Base-by-base conservation (phyloP, 306 rosid genomes). In the Sesbania bispinosa region DNA sequence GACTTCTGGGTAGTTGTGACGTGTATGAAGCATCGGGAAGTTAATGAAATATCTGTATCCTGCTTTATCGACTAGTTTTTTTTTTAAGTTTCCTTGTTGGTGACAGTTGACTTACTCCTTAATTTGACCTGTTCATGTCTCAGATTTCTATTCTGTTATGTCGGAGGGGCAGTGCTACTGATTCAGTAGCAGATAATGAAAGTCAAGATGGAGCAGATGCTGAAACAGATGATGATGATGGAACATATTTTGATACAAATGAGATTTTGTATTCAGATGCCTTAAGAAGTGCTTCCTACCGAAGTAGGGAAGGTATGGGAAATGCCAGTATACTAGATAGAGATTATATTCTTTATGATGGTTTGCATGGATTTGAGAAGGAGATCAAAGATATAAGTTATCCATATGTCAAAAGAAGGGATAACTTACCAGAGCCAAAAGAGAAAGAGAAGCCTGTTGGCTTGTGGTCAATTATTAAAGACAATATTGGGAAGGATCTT, bases 391-490 rank as follows among this genome's bases (percentile, higher is more conserved):
- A 69, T 58, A 42, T 86, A 69, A 77, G 80, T 55, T 91, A 91
- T 85, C 97, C 97, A 48, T 82, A 42, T 74, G 96, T 94, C 73
- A 82, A 80, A 88, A 85, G 99, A 86, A 86, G 97, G 82, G 96
- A 94, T 77, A 82, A 80, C 75, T 83, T 94, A 65, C 99, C 99
- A 35, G 97, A 91, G 78, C 99, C 96, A 30, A 94, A 87, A 75
- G 99, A 94, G 78, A 94, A 89, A 76, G 99, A 94, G 62, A 94
- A 78, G 78, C 97, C 91, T 8, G 74, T 89, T 65, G 96, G 99
- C 53, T 80, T 91, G 88, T 94, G 99, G 99, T 91, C 99, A 21
- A 91, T 94, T 78, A 94, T 94, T 85, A 94, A 91, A 84, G 99
- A 94, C 77, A 94, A 94, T 73, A 94, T 94, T 30, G 99, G 99